These are phyloP conservation scores for Dryas drummondii DNA, from an alignment of 306 rosid genomes.

Conservation along the genomic window DNA sequence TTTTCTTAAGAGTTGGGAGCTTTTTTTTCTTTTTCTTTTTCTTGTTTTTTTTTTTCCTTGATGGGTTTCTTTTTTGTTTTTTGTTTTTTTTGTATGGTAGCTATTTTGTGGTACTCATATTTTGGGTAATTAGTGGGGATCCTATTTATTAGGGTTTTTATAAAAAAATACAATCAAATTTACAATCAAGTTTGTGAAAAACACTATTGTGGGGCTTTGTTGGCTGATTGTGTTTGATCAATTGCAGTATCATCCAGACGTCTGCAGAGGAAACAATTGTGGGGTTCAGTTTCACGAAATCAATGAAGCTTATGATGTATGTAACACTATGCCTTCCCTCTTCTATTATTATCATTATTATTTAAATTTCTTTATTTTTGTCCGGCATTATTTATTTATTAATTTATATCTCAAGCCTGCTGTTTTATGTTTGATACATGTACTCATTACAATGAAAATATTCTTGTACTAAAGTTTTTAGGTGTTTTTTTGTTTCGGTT, in stretches of 20 bases:
- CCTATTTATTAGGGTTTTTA: background rate
- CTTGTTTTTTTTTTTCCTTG: background rate
- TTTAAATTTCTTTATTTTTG: background rate
- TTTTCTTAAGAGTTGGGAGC: background rate
- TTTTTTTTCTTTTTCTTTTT: background rate
- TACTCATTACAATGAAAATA: no score
- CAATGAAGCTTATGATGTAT: conserved; percentile 90
- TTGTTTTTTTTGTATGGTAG: no score
- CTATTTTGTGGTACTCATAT: background rate
- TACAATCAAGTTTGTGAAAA: background rate
- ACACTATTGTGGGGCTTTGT: background rate
- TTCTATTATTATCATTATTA: background rate
- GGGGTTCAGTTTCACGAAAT: conserved; percentile 77
- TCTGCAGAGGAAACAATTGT: conserved; percentile 74
- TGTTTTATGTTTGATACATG: no score
- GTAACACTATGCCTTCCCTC: background rate
- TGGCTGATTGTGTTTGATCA: background rate
- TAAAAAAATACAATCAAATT: background rate
- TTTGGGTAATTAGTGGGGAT: background rate
- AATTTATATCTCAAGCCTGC: background rate
- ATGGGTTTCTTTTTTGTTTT: no score
- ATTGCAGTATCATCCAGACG: conserved; percentile 90
- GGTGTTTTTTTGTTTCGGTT: no score
- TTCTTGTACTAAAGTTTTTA: no score
- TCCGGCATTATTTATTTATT: background rate